Percentiles rank a stretch among this genome's conserved stretches.
phyloP scores from a whole-genome alignment of 768 basidiomycete genomes.

The Suillus spraguei region DNA sequence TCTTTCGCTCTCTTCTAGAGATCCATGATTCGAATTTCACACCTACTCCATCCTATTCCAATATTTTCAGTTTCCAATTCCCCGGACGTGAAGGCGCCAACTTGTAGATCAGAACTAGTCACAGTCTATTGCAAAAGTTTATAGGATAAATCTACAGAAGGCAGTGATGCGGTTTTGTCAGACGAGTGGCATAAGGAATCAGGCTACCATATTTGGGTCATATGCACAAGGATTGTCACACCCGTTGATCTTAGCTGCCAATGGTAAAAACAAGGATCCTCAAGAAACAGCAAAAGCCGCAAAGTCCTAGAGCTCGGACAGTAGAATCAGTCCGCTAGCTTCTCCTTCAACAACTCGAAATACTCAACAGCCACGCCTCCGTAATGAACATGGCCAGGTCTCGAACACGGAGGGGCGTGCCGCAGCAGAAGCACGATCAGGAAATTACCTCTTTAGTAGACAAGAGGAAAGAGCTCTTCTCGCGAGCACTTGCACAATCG shows the following conservation, averaged over 20 bases:
- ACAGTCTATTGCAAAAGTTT: background rate
- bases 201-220: background rate
- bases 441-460: background rate
- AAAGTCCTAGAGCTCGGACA: background rate
- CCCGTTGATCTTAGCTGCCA: no score
- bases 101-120: background rate
- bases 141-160: background rate
- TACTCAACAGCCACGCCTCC: background rate
- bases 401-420: slow-evolving; percentile 3
- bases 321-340: background rate
- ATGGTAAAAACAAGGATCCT: background rate
- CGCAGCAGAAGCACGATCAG: background rate
- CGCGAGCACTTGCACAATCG: background rate
- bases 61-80: slow-evolving; percentile 1
- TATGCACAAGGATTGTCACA: background rate
- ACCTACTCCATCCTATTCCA: background rate
- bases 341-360: background rate
- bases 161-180: background rate
- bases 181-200: background rate
- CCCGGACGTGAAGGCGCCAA: background rate
- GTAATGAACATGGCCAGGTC: background rate
- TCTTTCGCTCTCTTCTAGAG: background rate
- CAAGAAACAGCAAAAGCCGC: background rate
- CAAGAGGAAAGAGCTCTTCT: slow-evolving; percentile 1
- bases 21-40: background rate